Conservation (phyloP, 345 rosid species). For the Eucalyptus caleyi region DNA sequence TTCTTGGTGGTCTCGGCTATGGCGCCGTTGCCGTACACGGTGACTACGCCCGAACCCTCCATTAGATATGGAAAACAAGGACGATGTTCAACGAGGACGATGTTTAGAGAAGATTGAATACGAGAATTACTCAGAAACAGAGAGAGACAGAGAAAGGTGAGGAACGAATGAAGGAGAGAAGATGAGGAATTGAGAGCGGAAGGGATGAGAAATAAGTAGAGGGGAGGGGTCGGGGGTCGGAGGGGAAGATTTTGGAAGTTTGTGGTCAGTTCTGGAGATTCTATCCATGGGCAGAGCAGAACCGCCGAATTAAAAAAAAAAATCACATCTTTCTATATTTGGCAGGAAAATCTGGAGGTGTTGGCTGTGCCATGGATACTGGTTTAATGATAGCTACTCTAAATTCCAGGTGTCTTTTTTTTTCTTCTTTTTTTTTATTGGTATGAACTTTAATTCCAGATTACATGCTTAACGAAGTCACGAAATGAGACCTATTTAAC, state of each 20-base stretch:
- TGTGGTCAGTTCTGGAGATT: neutral
- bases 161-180: neutral
- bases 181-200: slow-evolving; percentile 22
- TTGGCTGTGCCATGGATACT: neutral
- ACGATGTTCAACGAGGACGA: neutral
- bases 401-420: neutral
- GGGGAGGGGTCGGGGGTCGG: neutral
- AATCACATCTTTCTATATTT: neutral
- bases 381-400: neutral
- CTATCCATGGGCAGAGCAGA: neutral
- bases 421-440: neutral
- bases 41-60: slow-evolving; percentile 26
- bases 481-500: neutral
- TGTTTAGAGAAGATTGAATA: neutral
- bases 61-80: neutral
- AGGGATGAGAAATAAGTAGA: slow-evolving; percentile 7
- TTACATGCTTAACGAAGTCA: neutral
- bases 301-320: neutral
- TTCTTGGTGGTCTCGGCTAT: slow-evolving; percentile 17
- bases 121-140: neutral
- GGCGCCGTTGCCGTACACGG: slow-evolving; percentile 29
- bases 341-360: neutral
- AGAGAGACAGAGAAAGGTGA: neutral
- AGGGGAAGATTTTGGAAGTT: neutral
- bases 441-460: neutral